These are phyloP conservation scores for Fusarium sp. DNA, from an alignment of 2,329 filamentous ascomycete species.

Conservation along the genomic window DNA sequence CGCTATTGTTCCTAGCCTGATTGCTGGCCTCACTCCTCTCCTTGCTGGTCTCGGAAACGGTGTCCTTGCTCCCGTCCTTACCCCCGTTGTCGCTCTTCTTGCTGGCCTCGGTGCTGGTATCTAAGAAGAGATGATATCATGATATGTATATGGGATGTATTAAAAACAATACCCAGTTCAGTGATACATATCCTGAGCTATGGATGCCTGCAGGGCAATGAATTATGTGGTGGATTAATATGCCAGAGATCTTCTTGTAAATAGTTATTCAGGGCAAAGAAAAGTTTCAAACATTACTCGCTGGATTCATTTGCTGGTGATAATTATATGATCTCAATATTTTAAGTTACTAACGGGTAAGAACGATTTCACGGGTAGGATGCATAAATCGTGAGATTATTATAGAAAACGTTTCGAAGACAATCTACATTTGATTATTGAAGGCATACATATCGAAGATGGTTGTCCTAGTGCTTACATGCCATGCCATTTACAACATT, in stretches of 20 bases:
- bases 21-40: constrained; percentile 46
- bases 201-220: neutral
- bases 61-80: constrained; percentile 47
- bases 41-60: constrained; percentile 45
- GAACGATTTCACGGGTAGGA: too few relatives aligned
- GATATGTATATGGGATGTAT: neutral
- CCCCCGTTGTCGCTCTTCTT: constrained; percentile 44
- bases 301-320: too few relatives aligned
- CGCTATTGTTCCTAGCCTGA: constrained; percentile 44
- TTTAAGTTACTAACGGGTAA: too few relatives aligned
- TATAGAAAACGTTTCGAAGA: fast-evolving
- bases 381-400: too few relatives aligned
- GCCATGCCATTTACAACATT: neutral
- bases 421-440: too few relatives aligned
- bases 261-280: constrained; percentile 12
- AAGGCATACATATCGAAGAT: neutral
- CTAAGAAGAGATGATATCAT: constrained; percentile 1
- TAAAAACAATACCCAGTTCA: too few relatives aligned
- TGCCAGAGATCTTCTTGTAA: constrained; percentile 12
- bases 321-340: too few relatives aligned
- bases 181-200: too few relatives aligned
- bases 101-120: constrained; percentile 31
- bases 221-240: neutral
- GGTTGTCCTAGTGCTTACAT: neutral
- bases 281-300: neutral